Percentiles rank a stretch among this genome's conserved stretches.
phyloP scores from a whole-genome alignment of 1,284 basidiomycete species.

The Kalmanozyma brasiliensis region DNA sequence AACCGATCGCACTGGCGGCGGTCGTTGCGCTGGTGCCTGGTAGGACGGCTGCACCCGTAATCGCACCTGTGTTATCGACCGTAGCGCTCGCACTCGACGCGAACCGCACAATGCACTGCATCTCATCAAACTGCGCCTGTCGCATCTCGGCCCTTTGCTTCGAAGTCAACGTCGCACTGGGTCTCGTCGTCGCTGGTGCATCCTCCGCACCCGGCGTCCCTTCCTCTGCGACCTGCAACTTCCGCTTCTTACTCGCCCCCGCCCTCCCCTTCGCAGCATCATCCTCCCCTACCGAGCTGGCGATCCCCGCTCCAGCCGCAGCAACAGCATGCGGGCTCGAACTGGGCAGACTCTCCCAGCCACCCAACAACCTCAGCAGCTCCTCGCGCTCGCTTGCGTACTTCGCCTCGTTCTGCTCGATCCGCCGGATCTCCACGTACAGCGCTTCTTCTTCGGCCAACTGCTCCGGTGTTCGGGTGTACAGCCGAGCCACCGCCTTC shows the following conservation, averaged over 20 bases:
- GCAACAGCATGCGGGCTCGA: slow-evolving; percentile 54
- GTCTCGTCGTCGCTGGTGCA: slow-evolving; percentile 8
- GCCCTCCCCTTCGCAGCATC: slow-evolving; percentile 19
- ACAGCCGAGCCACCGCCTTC: slow-evolving; percentile 84
- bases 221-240: slow-evolving; percentile 37
- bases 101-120: slow-evolving; percentile 64
- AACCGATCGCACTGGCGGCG: slow-evolving; percentile 2
- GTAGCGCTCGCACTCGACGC: slow-evolving; percentile 17
- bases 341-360: slow-evolving; percentile 65
- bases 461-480: slow-evolving; percentile 85
- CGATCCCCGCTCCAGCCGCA: slow-evolving; percentile 60
- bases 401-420: slow-evolving; percentile 89
- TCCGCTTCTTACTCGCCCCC: slow-evolving; percentile 42
- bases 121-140: slow-evolving; percentile 61
- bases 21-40: slow-evolving; percentile 1
- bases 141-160: slow-evolving; percentile 59
- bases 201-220: slow-evolving; percentile 32
- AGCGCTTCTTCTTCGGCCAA: slow-evolving; percentile 95
- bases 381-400: slow-evolving; percentile 92
- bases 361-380: slow-evolving; percentile 79
- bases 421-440: slow-evolving; percentile 89
- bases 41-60: neutral
- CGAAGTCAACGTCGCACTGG: slow-evolving; percentile 35
- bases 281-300: slow-evolving; percentile 40
- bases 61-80: slow-evolving; percentile 3